Conservation (phyloP, 208 protist species). For the Zelonia costaricensis region DNA sequence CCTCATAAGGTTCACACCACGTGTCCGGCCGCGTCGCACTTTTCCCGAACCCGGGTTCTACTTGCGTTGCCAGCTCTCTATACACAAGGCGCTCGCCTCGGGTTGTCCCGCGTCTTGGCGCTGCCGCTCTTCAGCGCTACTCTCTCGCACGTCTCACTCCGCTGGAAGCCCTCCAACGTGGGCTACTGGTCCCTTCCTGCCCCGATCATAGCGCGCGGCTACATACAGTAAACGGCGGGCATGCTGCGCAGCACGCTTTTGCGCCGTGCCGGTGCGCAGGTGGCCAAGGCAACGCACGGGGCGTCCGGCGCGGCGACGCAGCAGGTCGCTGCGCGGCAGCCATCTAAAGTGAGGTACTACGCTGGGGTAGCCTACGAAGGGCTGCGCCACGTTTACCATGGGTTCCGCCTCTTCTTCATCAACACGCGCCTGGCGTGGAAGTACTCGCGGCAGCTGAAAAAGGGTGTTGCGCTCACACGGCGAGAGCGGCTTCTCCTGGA, state of each 20-base stretch:
- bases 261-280: constrained; percentile 26
- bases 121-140: too few species aligned
- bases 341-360: constrained; percentile 39
- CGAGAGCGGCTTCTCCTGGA: constrained; percentile 91
- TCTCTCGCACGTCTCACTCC: too few species aligned
- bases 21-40: too few species aligned
- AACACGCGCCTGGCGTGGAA: constrained; percentile 89
- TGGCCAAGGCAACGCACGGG: constrained; percentile 14
- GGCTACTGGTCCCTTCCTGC: too few species aligned
- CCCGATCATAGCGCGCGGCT: too few species aligned
- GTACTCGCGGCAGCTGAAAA: constrained; percentile 84
- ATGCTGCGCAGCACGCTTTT: constrained; percentile 48
- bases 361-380: constrained; percentile 49
- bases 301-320: constrained; percentile 11
- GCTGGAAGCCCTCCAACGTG: too few species aligned
- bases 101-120: too few species aligned
- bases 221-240: too few species aligned
- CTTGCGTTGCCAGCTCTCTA: too few species aligned
- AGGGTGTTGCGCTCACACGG: constrained; percentile 82
- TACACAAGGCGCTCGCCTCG: too few species aligned
- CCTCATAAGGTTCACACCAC: too few species aligned
- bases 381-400: constrained; percentile 86
- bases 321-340: constrained; percentile 15
- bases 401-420: constrained; percentile 88
- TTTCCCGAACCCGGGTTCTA: too few species aligned